phyloP scores from a whole-genome alignment of 192 early-diverging fungal species.

The Chytriomyces hyalinus region DNA sequence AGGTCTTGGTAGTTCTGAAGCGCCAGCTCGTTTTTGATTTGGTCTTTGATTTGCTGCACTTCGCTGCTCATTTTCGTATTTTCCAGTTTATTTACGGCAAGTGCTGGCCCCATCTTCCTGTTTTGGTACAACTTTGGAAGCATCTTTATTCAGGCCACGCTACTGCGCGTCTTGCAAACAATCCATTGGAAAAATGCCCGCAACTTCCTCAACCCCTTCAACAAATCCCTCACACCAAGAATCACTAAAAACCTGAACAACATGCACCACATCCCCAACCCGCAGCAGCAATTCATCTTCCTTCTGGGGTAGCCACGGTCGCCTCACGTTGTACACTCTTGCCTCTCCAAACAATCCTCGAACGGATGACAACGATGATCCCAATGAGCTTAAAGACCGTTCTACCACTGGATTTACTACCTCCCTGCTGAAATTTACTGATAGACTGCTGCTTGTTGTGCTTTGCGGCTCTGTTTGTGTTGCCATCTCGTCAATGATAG shows the following conservation, averaged over 20 bases:
- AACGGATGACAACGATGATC: no score
- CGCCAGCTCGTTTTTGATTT: constrained; percentile 77
- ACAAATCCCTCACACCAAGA: constrained; percentile 45
- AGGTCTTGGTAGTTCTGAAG: constrained; percentile 65
- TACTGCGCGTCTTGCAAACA: constrained; percentile 24
- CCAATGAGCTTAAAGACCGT: no score
- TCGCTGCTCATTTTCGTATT: constrained; percentile 10
- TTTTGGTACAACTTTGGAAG: no score
- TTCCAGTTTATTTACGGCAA: not conserved
- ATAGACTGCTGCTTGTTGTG: no score
- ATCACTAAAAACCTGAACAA: constrained; percentile 47
- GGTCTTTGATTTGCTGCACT: constrained; percentile 78
- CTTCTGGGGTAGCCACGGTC: constrained; percentile 41
- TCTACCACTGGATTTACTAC: no score
- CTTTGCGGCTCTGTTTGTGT: no score
- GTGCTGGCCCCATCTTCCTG: not conserved
- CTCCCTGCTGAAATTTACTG: no score
- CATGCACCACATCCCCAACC: constrained; percentile 35
- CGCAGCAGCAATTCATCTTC: constrained; percentile 40
- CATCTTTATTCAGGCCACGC: not conserved
- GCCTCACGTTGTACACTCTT: not conserved
- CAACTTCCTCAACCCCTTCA: constrained; percentile 17
- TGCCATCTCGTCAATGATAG: no score
- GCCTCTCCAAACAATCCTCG: no score
- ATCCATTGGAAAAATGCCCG: constrained; percentile 42